Base-by-base conservation (phyloP, 805 yeast species). In the Isabelozyma rhagii region DNA sequence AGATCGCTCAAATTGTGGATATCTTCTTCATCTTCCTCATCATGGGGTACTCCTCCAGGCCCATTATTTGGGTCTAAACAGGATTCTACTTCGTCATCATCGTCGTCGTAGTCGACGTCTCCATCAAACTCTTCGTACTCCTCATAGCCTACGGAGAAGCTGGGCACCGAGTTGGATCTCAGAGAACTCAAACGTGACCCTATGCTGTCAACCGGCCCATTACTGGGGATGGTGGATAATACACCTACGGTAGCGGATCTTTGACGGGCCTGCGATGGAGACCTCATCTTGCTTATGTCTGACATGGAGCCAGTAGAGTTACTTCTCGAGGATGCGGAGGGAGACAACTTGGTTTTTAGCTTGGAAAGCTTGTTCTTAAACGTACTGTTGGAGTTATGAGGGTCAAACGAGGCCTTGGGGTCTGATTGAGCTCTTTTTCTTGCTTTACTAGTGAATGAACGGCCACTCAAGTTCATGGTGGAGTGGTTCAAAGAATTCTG, bases 11-110 rank as follows among this genome's bases (percentile, higher is more conserved):
- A 42, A 46, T 66, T 58, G 21, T 58, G 66, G 15, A 62, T 56
- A 48, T 65, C 70, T 9, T 61, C 68, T 18, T 63, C 69, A n/a
- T 58, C 59, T 21, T 62, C 66, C 3, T 62, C 60, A 51, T 46
- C 55, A 8, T 14, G 41, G 18, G 25, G 25, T 21, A 6, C 25
- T 21, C 41, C 18, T 14, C 41, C 18, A 7, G 41, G 21, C 17
- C 28, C 15, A 11, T 17, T 40, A 17, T n/a, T 18, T 14, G 43
- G 18, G 31, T 43, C 6, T 21, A 21, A 6, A 27, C 31, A 44
- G 8, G 44, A 25, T 13, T 29, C 41, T 34, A 42, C 58, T 13
- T 51, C 54, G 5, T 56, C 63, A 4, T 54, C 63, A 14, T 57
- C 63, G 13, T 61, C 67, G 13, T 60, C 61, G 28, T 63, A 55